Conservation (phyloP, 345 rosid genomes). For the Brassica juncea region DNA sequence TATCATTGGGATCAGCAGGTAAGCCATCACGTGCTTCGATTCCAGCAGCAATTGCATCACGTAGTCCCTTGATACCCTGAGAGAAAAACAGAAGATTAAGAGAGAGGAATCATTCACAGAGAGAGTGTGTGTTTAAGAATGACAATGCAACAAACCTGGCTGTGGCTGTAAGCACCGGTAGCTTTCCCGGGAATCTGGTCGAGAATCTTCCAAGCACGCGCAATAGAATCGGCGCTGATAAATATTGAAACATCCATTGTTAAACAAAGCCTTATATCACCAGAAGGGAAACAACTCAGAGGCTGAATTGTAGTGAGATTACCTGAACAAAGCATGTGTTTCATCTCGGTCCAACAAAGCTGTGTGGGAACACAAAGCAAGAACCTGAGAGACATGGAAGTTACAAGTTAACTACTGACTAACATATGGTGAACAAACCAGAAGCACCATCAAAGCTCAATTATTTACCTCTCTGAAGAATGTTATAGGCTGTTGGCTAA, state of each 20-base stretch:
- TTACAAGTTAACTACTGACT: background rate
- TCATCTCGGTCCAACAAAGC: constrained; percentile 79
- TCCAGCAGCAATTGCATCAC: constrained; percentile 89
- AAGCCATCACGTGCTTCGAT: constrained; percentile 95
- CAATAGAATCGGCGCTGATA: constrained; percentile 81
- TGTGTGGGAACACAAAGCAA: constrained; percentile 88
- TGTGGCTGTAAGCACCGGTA: constrained; percentile 97
- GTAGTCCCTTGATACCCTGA: constrained; percentile 91
- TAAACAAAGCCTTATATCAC: background rate
- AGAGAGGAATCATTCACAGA: background rate
- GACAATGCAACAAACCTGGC: constrained; percentile 62
- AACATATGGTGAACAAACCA: constrained; percentile 9
- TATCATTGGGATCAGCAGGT: constrained; percentile 84
- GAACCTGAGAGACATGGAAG: constrained; percentile 59
- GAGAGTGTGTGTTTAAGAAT: background rate
- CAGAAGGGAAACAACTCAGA: background rate
- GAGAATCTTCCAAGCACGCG: constrained; percentile 87
- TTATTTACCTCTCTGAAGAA: constrained; percentile 86
- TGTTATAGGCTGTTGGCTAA: constrained; percentile 88
- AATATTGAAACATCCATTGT: constrained; percentile 1
- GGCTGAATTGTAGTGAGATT: background rate
- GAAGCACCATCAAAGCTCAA: background rate
- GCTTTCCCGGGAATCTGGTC: constrained; percentile 96
- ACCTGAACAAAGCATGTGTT: constrained; percentile 96
- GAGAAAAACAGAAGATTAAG: background rate